phyloP scores from a whole-genome alignment of 257 asterid genomes.

The Mentha longifolia region DNA sequence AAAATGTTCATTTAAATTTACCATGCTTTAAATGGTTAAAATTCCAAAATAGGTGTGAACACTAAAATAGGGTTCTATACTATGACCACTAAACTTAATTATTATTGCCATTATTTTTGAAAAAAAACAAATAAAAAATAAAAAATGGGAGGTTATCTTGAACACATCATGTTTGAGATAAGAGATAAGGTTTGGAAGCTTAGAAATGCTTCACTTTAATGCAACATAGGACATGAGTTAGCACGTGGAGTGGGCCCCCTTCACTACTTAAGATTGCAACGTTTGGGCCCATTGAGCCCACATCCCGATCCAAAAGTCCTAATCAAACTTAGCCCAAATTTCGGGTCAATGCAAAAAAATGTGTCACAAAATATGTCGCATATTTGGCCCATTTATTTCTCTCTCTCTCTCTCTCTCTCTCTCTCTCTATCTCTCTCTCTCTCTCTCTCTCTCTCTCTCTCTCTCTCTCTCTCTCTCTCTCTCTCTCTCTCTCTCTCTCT shows the following conservation, averaged over 20 bases:
- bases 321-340: slow-evolving; percentile 8
- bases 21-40: background rate
- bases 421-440: slow-evolving; percentile 6
- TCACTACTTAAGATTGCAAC: background rate
- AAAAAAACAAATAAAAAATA: no score
- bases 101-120: no score
- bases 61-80: background rate
- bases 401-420: slow-evolving; percentile 17
- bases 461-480: slow-evolving; percentile 13
- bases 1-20: no score
- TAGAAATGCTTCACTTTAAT: slow-evolving; percentile 41
- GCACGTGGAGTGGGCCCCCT: slow-evolving; percentile 46
- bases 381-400: slow-evolving; percentile 31
- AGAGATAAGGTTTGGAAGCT: slow-evolving; percentile 44
- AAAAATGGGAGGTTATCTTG: background rate
- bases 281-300: slow-evolving; percentile 37
- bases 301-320: slow-evolving; percentile 27
- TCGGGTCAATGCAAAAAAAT: slow-evolving; percentile 32
- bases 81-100: no score
- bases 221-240: slow-evolving; percentile 33
- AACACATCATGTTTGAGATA: slow-evolving; percentile 23
- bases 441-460: slow-evolving; percentile 13
- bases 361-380: slow-evolving; percentile 29
- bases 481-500: slow-evolving; percentile 13
- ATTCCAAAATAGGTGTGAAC: background rate